Evolutionary conservation across 768 basidiomycete species (phyloP).

Genomic region (Lactarius vividus): DNA sequence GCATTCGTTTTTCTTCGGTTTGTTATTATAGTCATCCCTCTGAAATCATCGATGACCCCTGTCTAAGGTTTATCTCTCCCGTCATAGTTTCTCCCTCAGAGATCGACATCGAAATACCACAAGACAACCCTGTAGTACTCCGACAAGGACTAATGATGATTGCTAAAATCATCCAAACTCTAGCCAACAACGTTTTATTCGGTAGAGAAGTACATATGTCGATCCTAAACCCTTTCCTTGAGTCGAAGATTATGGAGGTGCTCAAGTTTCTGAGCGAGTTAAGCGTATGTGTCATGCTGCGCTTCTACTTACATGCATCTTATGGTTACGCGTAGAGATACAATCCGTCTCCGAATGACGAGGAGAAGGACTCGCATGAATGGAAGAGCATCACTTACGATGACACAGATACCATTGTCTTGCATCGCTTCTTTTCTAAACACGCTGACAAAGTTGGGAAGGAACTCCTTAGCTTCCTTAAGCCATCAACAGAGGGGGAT

Average conservation of each 20-base stretch:
- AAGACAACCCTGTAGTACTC: slow-evolving; percentile 52
- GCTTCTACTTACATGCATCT: not conserved
- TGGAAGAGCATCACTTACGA: slow-evolving; percentile 77
- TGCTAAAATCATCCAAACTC: slow-evolving; percentile 88
- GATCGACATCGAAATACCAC: slow-evolving; percentile 78
- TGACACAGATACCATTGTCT: slow-evolving; percentile 77
- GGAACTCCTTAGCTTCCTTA: slow-evolving; percentile 72
- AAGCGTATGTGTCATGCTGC: slow-evolving; percentile 46
- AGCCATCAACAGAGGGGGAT: slow-evolving; percentile 54
- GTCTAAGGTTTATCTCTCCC: slow-evolving; percentile 82
- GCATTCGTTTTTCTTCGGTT: slow-evolving; percentile 91
- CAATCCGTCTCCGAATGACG: slow-evolving; percentile 39
- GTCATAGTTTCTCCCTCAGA: slow-evolving; percentile 83
- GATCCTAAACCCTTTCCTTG: slow-evolving; percentile 70
- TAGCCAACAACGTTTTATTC: slow-evolving; percentile 93
- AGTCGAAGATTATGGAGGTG: slow-evolving; percentile 65
- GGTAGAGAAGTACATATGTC: slow-evolving; percentile 89
- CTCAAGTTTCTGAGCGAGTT: slow-evolving; percentile 76
- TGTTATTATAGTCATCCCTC: slow-evolving; percentile 18
- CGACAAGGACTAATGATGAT: slow-evolving; percentile 82
- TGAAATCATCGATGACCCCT: slow-evolving; percentile 1
- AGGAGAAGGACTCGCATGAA: slow-evolving; percentile 60
- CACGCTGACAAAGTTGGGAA: slow-evolving; percentile 88
- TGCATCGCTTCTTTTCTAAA: slow-evolving; percentile 81
- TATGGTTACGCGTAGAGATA: slow-evolving; percentile 40